Evolutionary conservation across 106 monocot species (phyloP).

Genomic region (Acorus calamus): DNA sequence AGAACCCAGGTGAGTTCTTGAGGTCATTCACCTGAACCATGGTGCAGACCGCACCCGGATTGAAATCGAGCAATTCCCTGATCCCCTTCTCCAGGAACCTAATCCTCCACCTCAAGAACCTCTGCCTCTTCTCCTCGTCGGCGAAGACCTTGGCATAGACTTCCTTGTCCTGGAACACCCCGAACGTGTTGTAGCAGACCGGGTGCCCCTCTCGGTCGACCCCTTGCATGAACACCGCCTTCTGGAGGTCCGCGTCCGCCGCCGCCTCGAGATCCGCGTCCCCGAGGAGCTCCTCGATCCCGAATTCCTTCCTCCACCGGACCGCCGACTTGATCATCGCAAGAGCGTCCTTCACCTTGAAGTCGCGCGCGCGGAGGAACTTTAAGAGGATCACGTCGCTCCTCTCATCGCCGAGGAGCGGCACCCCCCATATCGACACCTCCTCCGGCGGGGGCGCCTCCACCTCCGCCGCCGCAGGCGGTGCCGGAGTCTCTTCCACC

Average conservation of each 20-base stretch:
- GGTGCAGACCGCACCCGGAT: conserved; percentile 22
- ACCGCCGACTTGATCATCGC: conserved; percentile 19
- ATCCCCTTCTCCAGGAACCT: conserved; percentile 54
- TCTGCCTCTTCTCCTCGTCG: conserved; percentile 37
- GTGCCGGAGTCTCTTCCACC: not conserved
- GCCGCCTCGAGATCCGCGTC: conserved; percentile 18
- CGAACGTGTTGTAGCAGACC: conserved; percentile 51
- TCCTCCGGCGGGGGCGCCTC: conserved; percentile 3
- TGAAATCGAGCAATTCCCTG: conserved; percentile 27
- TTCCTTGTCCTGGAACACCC: conserved; percentile 51
- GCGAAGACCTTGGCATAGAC: conserved; percentile 33
- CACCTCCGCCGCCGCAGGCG: no score
- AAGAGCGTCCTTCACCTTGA: conserved; percentile 26
- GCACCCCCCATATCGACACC: conserved; percentile 18
- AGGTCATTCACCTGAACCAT: conserved; percentile 62
- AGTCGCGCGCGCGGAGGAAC: conserved; percentile 25
- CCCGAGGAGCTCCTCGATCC: conserved; percentile 18
- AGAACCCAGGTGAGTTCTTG: conserved; percentile 25
- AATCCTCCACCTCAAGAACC: conserved; percentile 51
- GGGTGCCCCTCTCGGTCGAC: conserved; percentile 41
- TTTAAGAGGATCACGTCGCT: conserved; percentile 29
- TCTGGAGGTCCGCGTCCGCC: conserved; percentile 11
- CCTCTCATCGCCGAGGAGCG: conserved; percentile 11
- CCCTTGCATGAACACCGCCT: conserved; percentile 36
- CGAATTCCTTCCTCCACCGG: conserved; percentile 25